Evolutionary conservation across 345 rosid species (phyloP), one percentile per base, ranked within the genome.

Genomic region (Limnanthes douglasii): DNA sequence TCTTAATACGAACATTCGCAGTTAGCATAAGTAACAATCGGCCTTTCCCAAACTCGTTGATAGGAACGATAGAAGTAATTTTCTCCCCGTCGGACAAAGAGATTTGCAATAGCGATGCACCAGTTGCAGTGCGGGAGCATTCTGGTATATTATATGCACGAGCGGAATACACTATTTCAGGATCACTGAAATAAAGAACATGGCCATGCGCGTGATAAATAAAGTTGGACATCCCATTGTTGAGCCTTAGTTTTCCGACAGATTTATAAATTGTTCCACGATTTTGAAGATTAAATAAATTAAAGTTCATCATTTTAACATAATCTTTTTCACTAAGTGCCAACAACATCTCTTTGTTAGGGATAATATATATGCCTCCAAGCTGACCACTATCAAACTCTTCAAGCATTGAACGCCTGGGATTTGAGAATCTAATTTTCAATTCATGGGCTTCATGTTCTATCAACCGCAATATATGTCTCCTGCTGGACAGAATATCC

Each of bases 231-330:
- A 88, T 73, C 15, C 93, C 54, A 57, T 88, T 95, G 61, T 77
- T 86, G 37, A 76, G 52, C 55, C 93, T 70, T 38, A 88, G 61
- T 48, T 79, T 83, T 37, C 97, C 97, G 48, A 88, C 90, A 62
- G 97, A 83, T 74, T 88, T 88, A 31, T 95, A 95, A 42, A 83
- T 59, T 34, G 97, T 88, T 37, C 93, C 95, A 44, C 97, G 95
- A 55, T 64, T 56, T 59, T 88, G 95, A 50, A 88, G 92, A 72
- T 77, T 84, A 50, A 88, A 88, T 31, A 92, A 79, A 59, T 66
- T 57, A 3, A 94, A 65, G 49, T 74, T 79, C 93, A 88, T 88
- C 57, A 93, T 73, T 66, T 88, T 88, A 43, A 83, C 64, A 65
- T 88, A 88, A 31, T 95, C 97, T 49, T 88, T 88, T 60, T 88